Base-by-base conservation (phyloP, 75 land plant species). In the Cryptomeria japonica region DNA sequence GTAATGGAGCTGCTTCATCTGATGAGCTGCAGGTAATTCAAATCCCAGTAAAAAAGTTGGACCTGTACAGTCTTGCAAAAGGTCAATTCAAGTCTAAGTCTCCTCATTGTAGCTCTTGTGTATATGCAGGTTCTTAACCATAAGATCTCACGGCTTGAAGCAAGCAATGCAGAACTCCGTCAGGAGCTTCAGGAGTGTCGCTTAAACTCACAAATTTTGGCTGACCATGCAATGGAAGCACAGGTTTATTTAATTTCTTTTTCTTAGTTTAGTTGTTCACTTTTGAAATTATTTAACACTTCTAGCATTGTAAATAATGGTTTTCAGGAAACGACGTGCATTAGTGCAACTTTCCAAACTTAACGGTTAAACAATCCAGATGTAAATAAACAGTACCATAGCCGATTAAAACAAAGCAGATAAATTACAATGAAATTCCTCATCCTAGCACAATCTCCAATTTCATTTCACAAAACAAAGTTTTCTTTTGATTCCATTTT, bases 111-210 rank as follows among this genome's bases (percentile, higher is more conserved):
- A 32, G 11, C 32, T 85, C 22, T 16, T 85, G 36, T 85, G 22
- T 31, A 78, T 80, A 36, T 89, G 22, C 91, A 98, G 99, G 89
- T 95, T 86, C 94, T 98, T 37, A 95, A 91, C 87, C 96, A 94
- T 46, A 97, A 93, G 86, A 89, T 96, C 19, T 89, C 94, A 36
- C 83, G 96, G 92, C 94, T 98, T 77, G 99, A 98, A 89, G 89
- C 93, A 75, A 97, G 93, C 88, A 97, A 97, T 89, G 37, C 89
- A 75, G 95, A 96, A 85, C 89, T 98, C 6, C 93, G 86, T 25
- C 89, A 92, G 72, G 96, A 96, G 84, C 93, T 98, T 64, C 92
- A 93, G 80, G 93, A 95, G 56, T 88, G 91, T 36, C 92, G 83
- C 70, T 89, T 84, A 16, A 87, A 90, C 18, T 89, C 93, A 78